A percentile compares a stretch with the other conserved stretches of the same genome.
Evolutionary conservation across 441 rosid species (phyloP).

Genomic region (Gossypium lobatum): DNA sequence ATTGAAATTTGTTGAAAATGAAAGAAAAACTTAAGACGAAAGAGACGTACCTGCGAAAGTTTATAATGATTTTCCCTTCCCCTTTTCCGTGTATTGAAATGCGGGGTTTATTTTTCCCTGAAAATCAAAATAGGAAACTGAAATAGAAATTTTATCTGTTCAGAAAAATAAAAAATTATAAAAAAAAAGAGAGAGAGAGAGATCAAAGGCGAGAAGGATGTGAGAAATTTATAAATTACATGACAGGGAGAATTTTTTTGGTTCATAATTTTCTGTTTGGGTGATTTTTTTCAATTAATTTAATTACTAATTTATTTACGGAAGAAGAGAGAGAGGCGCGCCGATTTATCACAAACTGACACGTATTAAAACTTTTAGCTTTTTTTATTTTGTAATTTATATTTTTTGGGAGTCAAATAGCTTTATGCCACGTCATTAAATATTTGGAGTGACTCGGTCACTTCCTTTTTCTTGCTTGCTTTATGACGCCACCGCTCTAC

Average conservation of each 20-base stretch:
- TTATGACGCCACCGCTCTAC: not conserved
- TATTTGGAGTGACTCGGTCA: not conserved
- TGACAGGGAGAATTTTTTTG: constrained; percentile 5
- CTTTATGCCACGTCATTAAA: constrained; percentile 16
- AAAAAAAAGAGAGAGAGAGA: not conserved
- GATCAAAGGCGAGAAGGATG: constrained; percentile 23
- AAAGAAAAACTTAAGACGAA: constrained; percentile 10
- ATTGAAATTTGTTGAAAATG: not conserved
- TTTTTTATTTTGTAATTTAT: not conserved
- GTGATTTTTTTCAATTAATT: not conserved
- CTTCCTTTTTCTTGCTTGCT: not conserved
- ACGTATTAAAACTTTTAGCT: constrained; percentile 16
- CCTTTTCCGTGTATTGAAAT: not conserved
- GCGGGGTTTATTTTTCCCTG: not conserved
- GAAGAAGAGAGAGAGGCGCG: constrained; percentile 7
- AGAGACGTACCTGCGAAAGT: constrained; percentile 29
- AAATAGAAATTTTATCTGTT: not conserved
- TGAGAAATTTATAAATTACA: constrained; percentile 32
- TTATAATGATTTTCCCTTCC: not conserved
- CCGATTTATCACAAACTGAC: constrained; percentile 10
- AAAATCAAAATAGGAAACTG: not conserved
- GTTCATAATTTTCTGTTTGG: constrained; percentile 1
- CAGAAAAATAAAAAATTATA: not conserved
- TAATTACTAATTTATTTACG: constrained; percentile 1
- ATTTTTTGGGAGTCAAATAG: not conserved